Conservation (phyloP, 257 asterid genomes). For the Solanum sejunctum region DNA sequence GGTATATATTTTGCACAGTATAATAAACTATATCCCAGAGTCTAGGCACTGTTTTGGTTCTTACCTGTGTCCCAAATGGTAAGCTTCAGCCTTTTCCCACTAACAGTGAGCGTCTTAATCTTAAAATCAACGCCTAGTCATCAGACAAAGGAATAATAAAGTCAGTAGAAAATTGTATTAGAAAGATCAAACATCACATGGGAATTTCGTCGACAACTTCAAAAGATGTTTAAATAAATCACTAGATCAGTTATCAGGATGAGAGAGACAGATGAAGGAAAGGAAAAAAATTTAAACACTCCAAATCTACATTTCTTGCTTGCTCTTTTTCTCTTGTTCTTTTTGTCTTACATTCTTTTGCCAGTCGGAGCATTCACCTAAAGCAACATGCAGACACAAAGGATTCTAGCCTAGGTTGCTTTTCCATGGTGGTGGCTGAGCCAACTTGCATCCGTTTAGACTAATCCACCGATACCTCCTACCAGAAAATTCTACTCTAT, state of each 20-base stretch:
- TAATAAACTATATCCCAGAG: not conserved
- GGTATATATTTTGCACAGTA: not conserved
- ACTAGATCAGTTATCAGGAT: not conserved
- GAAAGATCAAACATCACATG: not conserved
- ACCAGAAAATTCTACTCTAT: not conserved
- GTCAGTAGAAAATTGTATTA: not conserved
- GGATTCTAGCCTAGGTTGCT: not conserved
- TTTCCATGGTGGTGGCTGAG: not conserved
- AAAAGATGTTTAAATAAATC: not conserved
- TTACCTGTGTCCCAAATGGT: constrained; percentile 95
- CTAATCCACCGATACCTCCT: not conserved
- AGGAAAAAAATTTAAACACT: not conserved
- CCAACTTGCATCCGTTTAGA: not conserved
- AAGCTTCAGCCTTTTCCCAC: constrained; percentile 75
- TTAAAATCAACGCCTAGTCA: constrained; percentile 12
- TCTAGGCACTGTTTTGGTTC: not conserved
- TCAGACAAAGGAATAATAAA: not conserved
- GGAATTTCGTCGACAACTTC: not conserved
- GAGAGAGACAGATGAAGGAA: not conserved
- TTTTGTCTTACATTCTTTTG: not conserved
- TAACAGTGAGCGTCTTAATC: constrained; percentile 71
- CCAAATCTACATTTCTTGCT: not conserved
- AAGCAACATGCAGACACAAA: not conserved
- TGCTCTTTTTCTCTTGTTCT: not conserved
- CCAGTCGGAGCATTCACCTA: not conserved